Base-by-base conservation (phyloP, 352 stramenopile species). In the Blastocystis sp. region DNA sequence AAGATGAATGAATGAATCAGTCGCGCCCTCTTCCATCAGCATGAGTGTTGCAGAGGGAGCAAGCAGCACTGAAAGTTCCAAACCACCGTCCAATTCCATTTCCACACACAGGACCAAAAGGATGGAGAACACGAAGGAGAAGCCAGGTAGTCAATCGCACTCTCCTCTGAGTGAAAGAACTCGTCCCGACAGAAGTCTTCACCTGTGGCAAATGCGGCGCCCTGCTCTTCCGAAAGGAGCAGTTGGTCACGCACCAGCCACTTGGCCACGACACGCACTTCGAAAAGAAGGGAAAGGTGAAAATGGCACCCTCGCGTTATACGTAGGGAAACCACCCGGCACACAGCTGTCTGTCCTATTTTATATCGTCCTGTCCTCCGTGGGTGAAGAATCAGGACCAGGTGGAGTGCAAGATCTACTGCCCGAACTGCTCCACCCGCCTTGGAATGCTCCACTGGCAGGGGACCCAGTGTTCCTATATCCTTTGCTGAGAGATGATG, bases 381-480 rank as follows among this genome's bases (percentile, higher is more conserved):
- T 88, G 78, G 78, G 64, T 76, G 17, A 76, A 76, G 14, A 14
- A 79, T 7, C n/a, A 65, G 24, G 78, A 88, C 28, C 52, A 76
- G 45, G 48, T 88, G 10, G 78, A 88, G 60, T 74, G 40, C 24
- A 88, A 88, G 68, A 88, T 88, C 19, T 88, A 88, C 34, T 88
- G 78, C 60, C 78, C 78, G 11, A 78, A 78, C 65, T 88, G 78
- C 52, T 57, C 28, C 19, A 57, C n/a, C 11, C 78, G 78, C 28
- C 21, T 88, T 19, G 78, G 78, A 76, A 79, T 57, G 34, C 64
- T 88, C 40, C 45, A 88, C 9, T 88, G 78, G 78, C 78, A 88
- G 60, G 78, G 78, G 24, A 70, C 52, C 3, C 78, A 88, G 54
- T 88, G 78, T 61, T 88, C 78, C 17, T 88, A 88, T 88, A 88